Base-by-base conservation (phyloP, 2,329 filamentous ascomycete species). In the Xylaria sp. region DNA sequence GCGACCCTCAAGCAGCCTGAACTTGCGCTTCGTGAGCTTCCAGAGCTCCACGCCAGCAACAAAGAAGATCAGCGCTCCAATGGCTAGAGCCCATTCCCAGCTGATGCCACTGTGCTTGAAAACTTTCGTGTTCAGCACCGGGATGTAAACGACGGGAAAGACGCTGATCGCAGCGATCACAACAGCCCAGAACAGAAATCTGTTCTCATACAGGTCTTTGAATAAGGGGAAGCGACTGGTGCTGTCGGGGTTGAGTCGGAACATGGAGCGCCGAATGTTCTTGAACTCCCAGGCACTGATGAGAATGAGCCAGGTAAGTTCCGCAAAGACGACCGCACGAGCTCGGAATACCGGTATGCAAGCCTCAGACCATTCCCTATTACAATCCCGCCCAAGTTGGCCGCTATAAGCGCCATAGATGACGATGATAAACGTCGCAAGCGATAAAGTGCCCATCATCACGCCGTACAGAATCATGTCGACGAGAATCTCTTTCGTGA, bases 401-500 rank as follows among this genome's bases (percentile, higher is more conserved):
- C 81, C 81, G 56, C 73, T 73, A 59, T 84, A 80, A 65, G 76
- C 79, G 19, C 84, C 84, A 65, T 83, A 85, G 48, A 85, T 75
- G 59, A 84, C 75, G 65, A 89, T 88, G 58, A 88, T 82, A 53
- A 90, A 91, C 1, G 87, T 83, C 66, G 78, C 75, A 69, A 85
- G 79, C 51, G 80, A 87, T 63, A 90, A 84, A 1, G 79, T 82
- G 1, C 89, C 88, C 85, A 93, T 91, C 78, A 89, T 87, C 65
- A 86, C 69, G 30, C 91, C 91, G 70, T 93, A 92, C 16, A 92
- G 85, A 10, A 91, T 71, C 83, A 92, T 92, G 73, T 94, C 91
- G 63, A 88, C 75, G 52, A 92, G 81, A 65, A 94, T 83, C 75
- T 94, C 88, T 70, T 81, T 81, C 11, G 89, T 91, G 74, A 94